Evolutionary conservation across 129 eudicot genomes (phyloP), one percentile per base, ranked within the genome.

Genomic region (Chrysanthemum makinoi): DNA sequence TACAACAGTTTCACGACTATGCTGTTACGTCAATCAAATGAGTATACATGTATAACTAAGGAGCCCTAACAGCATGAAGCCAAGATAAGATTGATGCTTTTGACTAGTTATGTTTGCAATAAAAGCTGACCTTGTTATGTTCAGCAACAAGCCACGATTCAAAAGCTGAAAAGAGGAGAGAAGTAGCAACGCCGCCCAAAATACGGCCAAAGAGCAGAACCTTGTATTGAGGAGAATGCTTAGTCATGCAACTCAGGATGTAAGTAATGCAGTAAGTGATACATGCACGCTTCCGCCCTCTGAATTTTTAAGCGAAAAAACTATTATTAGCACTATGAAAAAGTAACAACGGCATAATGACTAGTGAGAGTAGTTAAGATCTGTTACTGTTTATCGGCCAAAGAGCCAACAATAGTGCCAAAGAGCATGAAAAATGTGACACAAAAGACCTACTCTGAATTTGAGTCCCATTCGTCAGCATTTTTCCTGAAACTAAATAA

Each of bases 111-210:
- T 59, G 11, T 72, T 19, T 30, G 26, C 50, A 43, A 72, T 63
- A 20, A 22, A 18, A 55, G 11, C 66, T 26, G 50, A 92, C 98
- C 95, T 89, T 94, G 85, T 86, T 87, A 22, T 94, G 99, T 66
- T 94, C 99, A 3, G 99, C 99, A 68, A 94, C 99, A 70, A 94
- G 97, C 99, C 99, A 94, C 11, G 99, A 94, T 76, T 94, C 97
- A 80, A 94, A 94, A 12, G 99, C 83, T 15, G 99, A 84, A 80
- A 91, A 91, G 30, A 91, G 84, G 48, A 91, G 97, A 68, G 96
- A 91, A 26, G 97, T 91, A 47, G 98, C 91, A 82, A 94, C 80
- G 51, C 99, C 99, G 59, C 99, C 99, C 84, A 94, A 82, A 59
- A 94, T 48, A 10, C 98, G 24, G 50, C 98, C 99, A 74, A 94